Evolutionary conservation across 495 filamentous ascomycete species (phyloP), one percentile per base, ranked within the genome.

Genomic region (Massariosphaeria phaeospora): DNA sequence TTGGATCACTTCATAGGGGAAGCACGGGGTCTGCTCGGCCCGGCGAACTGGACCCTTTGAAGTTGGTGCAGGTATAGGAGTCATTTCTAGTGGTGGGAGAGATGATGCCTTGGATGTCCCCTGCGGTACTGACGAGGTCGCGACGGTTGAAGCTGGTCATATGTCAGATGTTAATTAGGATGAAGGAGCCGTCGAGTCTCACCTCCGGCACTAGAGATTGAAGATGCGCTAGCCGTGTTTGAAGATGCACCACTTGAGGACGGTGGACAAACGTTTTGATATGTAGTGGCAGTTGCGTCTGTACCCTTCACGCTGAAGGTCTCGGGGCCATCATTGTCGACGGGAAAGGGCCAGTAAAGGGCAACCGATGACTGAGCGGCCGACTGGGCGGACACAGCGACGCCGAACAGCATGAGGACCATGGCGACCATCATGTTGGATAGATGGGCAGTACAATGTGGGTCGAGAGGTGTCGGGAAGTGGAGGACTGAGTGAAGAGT

Each of bases 231-330:
- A n/a, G n/a, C n/a, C n/a, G n/a, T n/a, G n/a, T n/a, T n/a, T n/a
- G n/a, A n/a, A n/a, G n/a, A n/a, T n/a, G 44, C 44, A 34, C 44
- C 27, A 48, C 47, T 36, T 1, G 41, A 27, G 2, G 47, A 24
- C 26, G 31, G 20, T 4, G 39, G 12, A 20, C 50, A 53, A 18
- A 33, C 24, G 29, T 53, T 12, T 11, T 44, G 13, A 26, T 53
- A 53, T 2, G 50, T 53, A 2, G 50, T 53, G 3, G 50, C 29
- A 5, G 23, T 23, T 15, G 24, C 3, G 7, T 53, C 39, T 3
- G 50, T 44, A 27, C 50, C 50, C 15, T 45, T 53, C 17, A 45
- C 2, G 13, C 29, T 53, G 50, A 53, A 40, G 17, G 50, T 53
- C n/a, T n/a, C n/a, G n/a, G n/a, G n/a, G n/a, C n/a, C n/a, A n/a